Evolutionary conservation across 2,329 filamentous ascomycete species (phyloP).

Genomic region (Exophiala dermatitidis): DNA sequence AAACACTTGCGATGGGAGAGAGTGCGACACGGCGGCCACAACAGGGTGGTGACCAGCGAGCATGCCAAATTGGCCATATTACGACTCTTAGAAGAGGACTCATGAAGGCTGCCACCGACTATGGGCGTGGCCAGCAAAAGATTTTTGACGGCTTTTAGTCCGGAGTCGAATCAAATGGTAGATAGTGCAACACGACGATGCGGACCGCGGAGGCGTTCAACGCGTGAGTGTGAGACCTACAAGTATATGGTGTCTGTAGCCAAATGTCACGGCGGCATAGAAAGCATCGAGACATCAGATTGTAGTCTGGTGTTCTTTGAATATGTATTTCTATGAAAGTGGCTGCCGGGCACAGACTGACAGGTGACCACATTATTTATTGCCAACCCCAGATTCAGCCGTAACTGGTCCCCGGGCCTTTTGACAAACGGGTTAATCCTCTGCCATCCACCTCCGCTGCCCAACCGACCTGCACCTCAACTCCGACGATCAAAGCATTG

Average conservation of each 20-base stretch:
- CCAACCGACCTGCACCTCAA: not conserved
- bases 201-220: too few relatives aligned
- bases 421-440: not conserved
- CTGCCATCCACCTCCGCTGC: not conserved
- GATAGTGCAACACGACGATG: too few relatives aligned
- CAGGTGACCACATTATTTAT: not conserved
- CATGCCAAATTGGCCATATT: conserved; percentile 22
- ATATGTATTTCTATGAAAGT: too few relatives aligned
- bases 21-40: conserved; percentile 37
- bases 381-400: not conserved
- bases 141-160: too few relatives aligned
- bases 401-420: not conserved
- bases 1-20: conserved; percentile 41
- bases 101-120: not conserved
- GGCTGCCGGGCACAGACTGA: too few relatives aligned
- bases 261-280: too few relatives aligned
- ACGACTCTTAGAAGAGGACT: conserved; percentile 7
- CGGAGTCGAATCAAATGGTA: too few relatives aligned
- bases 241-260: too few relatives aligned
- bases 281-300: too few relatives aligned
- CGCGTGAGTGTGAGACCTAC: too few relatives aligned
- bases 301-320: too few relatives aligned
- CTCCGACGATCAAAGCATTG: too few relatives aligned
- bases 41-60: conserved; percentile 24
- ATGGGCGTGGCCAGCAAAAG: not conserved